Evolutionary conservation across 164 flowering plant genomes (phyloP).

Genomic region (Sedum album): DNA sequence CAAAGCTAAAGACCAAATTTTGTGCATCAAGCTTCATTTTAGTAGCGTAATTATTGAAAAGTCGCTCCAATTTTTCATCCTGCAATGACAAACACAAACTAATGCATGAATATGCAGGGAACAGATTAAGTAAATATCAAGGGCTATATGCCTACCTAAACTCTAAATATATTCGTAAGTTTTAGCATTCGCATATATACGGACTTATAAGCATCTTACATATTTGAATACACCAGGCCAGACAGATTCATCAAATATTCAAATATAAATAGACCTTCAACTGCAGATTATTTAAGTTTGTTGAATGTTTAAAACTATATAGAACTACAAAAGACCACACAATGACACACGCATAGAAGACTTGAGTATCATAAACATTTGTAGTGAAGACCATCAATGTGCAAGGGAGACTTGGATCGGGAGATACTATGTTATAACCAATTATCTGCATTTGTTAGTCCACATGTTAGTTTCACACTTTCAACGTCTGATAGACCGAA

Average conservation of each 20-base stretch:
- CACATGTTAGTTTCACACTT: no score
- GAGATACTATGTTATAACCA: not conserved
- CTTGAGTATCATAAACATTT: not conserved
- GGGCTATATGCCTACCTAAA: not conserved
- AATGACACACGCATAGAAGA: not conserved
- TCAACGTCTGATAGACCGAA: no score
- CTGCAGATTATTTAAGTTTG: not conserved
- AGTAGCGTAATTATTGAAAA: slow-evolving; percentile 73
- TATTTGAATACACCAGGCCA: not conserved
- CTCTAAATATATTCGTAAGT: not conserved
- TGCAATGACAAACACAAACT: slow-evolving; percentile 16
- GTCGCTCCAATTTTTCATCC: slow-evolving; percentile 86
- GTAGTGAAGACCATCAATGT: not conserved
- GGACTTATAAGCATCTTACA: slow-evolving; percentile 9
- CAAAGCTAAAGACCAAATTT: slow-evolving; percentile 62
- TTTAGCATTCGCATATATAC: not conserved
- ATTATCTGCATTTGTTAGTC: no score
- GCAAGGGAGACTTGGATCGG: not conserved
- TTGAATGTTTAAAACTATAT: not conserved
- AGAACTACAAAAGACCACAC: not conserved
- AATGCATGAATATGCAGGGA: not conserved
- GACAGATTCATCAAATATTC: not conserved
- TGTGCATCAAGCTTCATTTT: slow-evolving; percentile 36
- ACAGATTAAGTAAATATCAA: not conserved
- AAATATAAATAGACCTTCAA: not conserved